These are phyloP conservation scores for Zelopaecilomyces penicillatus DNA, from an alignment of 2,329 filamentous ascomycete genomes.

Conservation along the genomic window DNA sequence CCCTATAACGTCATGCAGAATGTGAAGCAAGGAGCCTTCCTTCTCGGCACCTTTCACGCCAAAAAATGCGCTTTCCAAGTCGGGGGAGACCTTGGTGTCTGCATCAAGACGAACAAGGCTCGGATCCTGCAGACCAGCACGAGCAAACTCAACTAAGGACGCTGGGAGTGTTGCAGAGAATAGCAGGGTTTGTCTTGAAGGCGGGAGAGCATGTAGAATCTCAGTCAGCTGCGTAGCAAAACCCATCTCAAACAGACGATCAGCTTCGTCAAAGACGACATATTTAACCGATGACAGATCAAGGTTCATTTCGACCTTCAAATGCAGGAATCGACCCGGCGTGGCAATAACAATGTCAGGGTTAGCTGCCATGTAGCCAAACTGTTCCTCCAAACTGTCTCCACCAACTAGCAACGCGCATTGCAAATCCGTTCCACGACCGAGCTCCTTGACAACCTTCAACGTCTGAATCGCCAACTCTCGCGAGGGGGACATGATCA, in stretches of 20 bases:
- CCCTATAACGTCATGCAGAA: constrained; percentile 86
- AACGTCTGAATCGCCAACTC: constrained; percentile 91
- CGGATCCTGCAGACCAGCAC: constrained; percentile 87
- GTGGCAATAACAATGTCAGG: constrained; percentile 97
- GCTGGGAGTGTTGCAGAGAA: constrained; percentile 95
- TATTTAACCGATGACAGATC: constrained; percentile 88
- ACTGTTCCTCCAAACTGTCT: constrained; percentile 93
- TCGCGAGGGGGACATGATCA: constrained; percentile 86
- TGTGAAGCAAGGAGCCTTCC: constrained; percentile 81
- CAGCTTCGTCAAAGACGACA: constrained; percentile 95
- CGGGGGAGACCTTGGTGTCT: constrained; percentile 91
- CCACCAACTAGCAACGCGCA: constrained; percentile 88
- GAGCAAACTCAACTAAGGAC: constrained; percentile 89
- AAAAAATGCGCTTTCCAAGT: constrained; percentile 94
- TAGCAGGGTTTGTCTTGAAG: constrained; percentile 77
- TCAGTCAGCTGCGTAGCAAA: constrained; percentile 90
- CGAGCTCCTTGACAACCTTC: constrained; percentile 92
- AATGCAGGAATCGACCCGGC: constrained; percentile 87
- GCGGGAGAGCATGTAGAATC: constrained; percentile 80
- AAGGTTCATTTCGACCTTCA: constrained; percentile 93
- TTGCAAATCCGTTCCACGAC: constrained; percentile 82
- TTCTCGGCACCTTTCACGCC: constrained; percentile 87
- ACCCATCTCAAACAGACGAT: constrained; percentile 97
- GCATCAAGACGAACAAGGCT: constrained; percentile 84
- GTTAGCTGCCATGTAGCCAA: constrained; percentile 83